phyloP scores from a whole-genome alignment of 129 eudicot genomes.

The Solidago caesia region DNA sequence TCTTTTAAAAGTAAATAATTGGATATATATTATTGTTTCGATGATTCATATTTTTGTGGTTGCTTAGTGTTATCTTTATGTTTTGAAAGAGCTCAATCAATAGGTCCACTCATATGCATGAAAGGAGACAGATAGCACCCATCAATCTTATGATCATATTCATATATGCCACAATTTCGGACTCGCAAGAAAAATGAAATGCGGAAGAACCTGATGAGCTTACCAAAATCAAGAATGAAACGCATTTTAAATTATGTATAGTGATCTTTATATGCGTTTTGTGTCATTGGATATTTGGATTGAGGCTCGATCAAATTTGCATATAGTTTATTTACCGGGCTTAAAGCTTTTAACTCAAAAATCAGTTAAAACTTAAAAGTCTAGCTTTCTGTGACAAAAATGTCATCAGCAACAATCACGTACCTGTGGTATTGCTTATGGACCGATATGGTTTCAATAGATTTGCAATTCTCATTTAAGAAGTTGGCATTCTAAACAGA shows the following conservation, averaged over 20 bases:
- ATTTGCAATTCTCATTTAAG: too few relatives aligned
- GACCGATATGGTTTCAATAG: too few relatives aligned
- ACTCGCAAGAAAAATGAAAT: slow-evolving; percentile 7
- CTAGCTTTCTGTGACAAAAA: background rate
- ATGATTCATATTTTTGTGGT: background rate
- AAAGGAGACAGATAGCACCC: slow-evolving; percentile 18
- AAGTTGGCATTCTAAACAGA: too few relatives aligned
- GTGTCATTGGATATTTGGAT: background rate
- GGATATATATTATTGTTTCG: too few relatives aligned
- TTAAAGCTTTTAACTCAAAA: too few relatives aligned
- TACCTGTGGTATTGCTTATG: too few relatives aligned
- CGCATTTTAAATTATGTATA: background rate
- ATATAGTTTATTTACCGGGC: too few relatives aligned
- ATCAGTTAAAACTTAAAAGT: too few relatives aligned
- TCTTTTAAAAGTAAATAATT: too few relatives aligned
- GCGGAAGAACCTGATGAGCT: background rate
- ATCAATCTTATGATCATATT: background rate
- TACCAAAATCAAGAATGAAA: background rate
- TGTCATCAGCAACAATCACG: background rate
- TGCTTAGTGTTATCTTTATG: slow-evolving; percentile 1
- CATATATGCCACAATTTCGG: slow-evolving; percentile 3
- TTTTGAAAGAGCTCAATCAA: slow-evolving; percentile 4
- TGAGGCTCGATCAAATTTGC: too few relatives aligned
- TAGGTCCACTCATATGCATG: slow-evolving; percentile 3
- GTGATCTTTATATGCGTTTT: background rate